Base-by-base conservation (phyloP, 2,329 filamentous ascomycete genomes). In the Neoscytalidium dimidiatum region DNA sequence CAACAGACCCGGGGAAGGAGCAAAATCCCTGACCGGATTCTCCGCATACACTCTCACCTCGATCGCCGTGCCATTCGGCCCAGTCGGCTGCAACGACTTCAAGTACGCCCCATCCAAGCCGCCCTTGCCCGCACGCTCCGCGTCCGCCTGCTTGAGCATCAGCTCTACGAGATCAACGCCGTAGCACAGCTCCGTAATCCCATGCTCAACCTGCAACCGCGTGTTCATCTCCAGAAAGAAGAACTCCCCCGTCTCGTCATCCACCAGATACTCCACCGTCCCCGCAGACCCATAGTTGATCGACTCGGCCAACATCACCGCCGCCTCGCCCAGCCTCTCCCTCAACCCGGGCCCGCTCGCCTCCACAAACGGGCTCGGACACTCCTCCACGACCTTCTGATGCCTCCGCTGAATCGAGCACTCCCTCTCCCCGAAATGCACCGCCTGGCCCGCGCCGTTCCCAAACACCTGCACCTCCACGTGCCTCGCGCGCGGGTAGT, bases 401-500 rank as follows among this genome's bases (percentile, higher is more conserved):
- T 97, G 92, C 44, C 93, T 82, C 68, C 93, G 82, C 78, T 97
- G 93, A 13, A 97, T 85, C 60, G 91, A 94, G 78, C 93, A 97
- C 75, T 97, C 93, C 64, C 93, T 84, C 79, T 97, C 93, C 21
- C 92, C 92, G 31, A 96, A 86, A n/a, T 90, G 88, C 9, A 96
- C 89, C 17, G 90, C 92, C 73, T 90, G 87, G 1, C 92, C 92
- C 70, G 88, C 84, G 60, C 88, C 88, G 73, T 97, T 93, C 48
- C 92, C 93, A 76, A 97, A 95, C 17, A 97, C 86, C 74, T 97
- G 93, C 4, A 97, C 91, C 77, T 97, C 93, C 65, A 97, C 91
- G 73, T 97, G 93, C 64, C 92, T 86, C 43, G 91, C 91, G 0
- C 88, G 86, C 19, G 90, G 85, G 71, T 94, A 92, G 75, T 92